These are phyloP conservation scores for Sonneratia alba DNA, from an alignment of 345 rosid genomes.

Conservation along the genomic window DNA sequence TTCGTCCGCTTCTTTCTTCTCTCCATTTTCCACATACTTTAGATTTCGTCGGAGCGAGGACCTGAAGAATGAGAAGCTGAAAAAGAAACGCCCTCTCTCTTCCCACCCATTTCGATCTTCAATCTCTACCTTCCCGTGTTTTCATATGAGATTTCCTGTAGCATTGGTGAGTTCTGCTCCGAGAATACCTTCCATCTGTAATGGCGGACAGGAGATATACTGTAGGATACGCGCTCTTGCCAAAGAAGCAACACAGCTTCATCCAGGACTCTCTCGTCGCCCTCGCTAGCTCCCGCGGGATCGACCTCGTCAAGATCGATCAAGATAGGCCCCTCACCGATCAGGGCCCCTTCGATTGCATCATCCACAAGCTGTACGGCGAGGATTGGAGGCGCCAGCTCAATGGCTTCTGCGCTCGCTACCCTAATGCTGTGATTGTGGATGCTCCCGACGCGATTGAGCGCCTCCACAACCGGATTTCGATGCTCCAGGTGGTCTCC, in stretches of 20 bases:
- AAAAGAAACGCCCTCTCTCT: neutral
- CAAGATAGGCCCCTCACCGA: constrained; percentile 24
- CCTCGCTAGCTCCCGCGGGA: constrained; percentile 28
- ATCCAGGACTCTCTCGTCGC: constrained; percentile 32
- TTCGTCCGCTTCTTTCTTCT: neutral
- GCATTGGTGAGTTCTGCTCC: neutral
- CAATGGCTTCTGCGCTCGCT: constrained; percentile 14
- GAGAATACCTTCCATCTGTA: neutral
- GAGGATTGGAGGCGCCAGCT: constrained; percentile 41
- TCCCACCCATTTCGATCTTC: constrained; percentile 1
- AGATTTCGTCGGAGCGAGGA: constrained; percentile 2
- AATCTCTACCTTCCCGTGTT: too few relatives aligned
- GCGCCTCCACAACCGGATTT: constrained; percentile 39
- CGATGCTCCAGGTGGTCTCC: constrained; percentile 55
- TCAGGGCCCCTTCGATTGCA: constrained; percentile 52
- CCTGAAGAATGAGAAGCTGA: neutral
- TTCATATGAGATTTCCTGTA: constrained; percentile 1
- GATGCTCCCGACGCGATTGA: constrained; percentile 44
- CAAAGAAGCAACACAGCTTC: constrained; percentile 43
- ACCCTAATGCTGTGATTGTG: constrained; percentile 31
- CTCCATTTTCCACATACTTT: neutral
- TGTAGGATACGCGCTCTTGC: constrained; percentile 48
- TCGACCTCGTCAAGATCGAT: constrained; percentile 42
- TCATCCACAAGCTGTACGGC: constrained; percentile 47
- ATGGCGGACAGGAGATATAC: constrained; percentile 34